Percentiles rank a stretch among this genome's conserved stretches.
Evolutionary conservation across 169 alveolate genomes (phyloP).

Genomic region (Eimeria brunetti): DNA sequence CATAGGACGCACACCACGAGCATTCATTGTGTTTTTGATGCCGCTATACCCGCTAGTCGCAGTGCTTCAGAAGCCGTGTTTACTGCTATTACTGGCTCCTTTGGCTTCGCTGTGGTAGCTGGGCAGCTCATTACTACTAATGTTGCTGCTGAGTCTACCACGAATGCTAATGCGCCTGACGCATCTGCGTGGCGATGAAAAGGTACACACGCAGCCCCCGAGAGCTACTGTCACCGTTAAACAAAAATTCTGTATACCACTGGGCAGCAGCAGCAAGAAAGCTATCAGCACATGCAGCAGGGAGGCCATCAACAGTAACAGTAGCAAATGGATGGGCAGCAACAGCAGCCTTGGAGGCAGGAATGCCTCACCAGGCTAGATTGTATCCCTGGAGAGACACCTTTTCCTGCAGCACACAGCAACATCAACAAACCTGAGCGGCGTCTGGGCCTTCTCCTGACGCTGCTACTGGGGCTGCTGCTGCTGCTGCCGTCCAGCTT

Average conservation of each 20-base stretch:
- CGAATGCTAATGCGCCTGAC: not conserved
- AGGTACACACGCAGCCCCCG: not conserved
- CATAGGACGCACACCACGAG: not conserved
- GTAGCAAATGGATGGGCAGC: not conserved
- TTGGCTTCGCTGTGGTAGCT: not conserved
- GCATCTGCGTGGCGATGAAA: not conserved
- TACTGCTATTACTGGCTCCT: not conserved
- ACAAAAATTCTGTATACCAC: not conserved
- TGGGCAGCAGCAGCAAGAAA: not conserved
- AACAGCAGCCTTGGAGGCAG: slow-evolving; percentile 7
- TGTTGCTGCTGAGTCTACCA: not conserved
- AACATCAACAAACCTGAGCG: not conserved
- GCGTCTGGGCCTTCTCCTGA: not conserved
- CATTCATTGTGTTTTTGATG: not conserved
- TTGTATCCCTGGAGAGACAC: slow-evolving; percentile 89
- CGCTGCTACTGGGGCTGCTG: not conserved
- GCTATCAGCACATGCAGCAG: not conserved
- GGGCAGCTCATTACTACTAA: not conserved
- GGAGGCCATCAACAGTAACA: not conserved
- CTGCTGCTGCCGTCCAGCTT: not conserved
- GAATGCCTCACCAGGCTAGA: slow-evolving; percentile 87
- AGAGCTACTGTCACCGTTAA: not conserved
- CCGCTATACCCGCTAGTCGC: not conserved
- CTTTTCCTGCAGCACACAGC: slow-evolving; percentile 86
- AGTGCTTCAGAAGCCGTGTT: not conserved